Conservation (phyloP, 208 protist species). For the Porcisia deanei region DNA sequence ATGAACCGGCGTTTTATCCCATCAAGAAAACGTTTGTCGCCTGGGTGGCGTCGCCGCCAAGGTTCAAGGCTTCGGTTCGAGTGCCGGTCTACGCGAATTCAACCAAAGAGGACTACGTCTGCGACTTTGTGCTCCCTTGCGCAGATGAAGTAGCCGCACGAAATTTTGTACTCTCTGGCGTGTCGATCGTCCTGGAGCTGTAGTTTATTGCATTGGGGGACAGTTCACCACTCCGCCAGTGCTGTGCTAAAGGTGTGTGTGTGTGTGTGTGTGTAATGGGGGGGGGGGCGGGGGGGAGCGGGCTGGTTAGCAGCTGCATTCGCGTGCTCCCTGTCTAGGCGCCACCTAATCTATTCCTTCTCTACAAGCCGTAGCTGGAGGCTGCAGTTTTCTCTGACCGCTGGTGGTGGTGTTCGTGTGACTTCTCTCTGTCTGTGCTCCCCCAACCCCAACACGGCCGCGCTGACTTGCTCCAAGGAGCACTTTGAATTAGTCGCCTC, state of each 20-base stretch:
- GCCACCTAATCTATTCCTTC: background rate
- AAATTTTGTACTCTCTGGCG: constrained; percentile 88
- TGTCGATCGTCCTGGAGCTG: constrained; percentile 85
- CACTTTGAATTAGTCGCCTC: no score
- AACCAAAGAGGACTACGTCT: constrained; percentile 84
- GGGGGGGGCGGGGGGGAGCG: no score
- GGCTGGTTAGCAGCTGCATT: background rate
- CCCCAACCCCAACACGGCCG: no score
- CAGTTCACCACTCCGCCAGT: background rate
- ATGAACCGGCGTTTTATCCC: constrained; percentile 78
- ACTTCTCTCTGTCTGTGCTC: no score
- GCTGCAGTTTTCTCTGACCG: no score
- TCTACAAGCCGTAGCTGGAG: no score
- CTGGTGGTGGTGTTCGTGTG: no score
- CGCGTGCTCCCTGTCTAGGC: background rate
- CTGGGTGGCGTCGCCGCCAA: constrained; percentile 45
- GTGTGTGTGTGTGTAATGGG: background rate
- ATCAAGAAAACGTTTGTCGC: constrained; percentile 76
- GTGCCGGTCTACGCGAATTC: constrained; percentile 89
- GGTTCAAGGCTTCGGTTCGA: constrained; percentile 35
- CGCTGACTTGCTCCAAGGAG: no score
- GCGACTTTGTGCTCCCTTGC: constrained; percentile 88
- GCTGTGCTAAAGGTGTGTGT: background rate
- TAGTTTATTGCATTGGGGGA: constrained; percentile 20
- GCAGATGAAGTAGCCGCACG: constrained; percentile 46